Conservation (phyloP, 352 stramenopile species). For the Globisporangium emineosum region DNA sequence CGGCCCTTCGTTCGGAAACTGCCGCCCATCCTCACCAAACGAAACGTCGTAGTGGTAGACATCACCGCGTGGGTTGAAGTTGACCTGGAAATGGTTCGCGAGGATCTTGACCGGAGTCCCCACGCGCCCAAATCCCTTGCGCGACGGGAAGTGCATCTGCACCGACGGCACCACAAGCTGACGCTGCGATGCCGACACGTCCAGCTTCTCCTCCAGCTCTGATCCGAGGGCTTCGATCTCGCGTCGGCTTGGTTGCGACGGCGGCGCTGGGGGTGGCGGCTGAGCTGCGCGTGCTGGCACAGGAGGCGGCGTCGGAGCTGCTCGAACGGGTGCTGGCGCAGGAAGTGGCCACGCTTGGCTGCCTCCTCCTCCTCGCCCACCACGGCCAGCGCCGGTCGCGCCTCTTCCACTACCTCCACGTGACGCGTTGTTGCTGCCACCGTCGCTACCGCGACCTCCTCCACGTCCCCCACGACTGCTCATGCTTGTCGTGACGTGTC, state of each 20-base stretch:
- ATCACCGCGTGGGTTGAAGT: constrained; percentile 41
- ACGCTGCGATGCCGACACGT: constrained; percentile 15
- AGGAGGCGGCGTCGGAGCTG: background rate
- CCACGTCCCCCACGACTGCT: constrained; percentile 10
- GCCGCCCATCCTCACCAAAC: constrained; percentile 36
- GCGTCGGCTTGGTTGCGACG: background rate
- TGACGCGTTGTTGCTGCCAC: background rate
- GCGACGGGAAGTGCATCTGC: constrained; percentile 41
- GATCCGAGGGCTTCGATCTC: constrained; percentile 15
- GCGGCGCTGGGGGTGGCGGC: background rate
- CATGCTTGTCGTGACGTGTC: constrained; percentile 4
- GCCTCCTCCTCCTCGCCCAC: constrained; percentile 9
- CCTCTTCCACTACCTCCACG: constrained; percentile 20
- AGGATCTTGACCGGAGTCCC: constrained; percentile 40
- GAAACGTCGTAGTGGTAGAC: constrained; percentile 75
- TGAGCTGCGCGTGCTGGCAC: background rate
- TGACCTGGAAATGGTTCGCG: constrained; percentile 70
- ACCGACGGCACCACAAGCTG: constrained; percentile 35
- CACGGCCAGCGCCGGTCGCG: constrained; percentile 10
- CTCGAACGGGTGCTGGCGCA: background rate
- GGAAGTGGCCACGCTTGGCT: constrained; percentile 5
- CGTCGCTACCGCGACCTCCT: constrained; percentile 8
- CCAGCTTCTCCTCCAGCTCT: constrained; percentile 43
- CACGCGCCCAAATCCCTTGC: constrained; percentile 51
- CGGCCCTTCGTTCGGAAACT: constrained; percentile 43